Base-by-base conservation (phyloP, 2,329 filamentous ascomycete genomes). In the Aspergillus cejpii region DNA sequence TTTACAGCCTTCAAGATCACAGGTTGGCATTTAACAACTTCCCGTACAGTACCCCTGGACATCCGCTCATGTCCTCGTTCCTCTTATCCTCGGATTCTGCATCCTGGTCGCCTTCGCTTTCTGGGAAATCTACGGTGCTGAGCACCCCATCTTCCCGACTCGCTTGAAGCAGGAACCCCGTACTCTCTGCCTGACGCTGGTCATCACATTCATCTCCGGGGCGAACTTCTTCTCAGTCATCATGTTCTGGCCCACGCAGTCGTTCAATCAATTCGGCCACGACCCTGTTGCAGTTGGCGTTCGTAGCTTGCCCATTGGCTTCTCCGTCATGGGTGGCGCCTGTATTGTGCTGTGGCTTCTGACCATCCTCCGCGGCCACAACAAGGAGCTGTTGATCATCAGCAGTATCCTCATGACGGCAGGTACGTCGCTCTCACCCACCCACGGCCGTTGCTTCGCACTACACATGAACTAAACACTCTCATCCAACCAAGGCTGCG, bases 401-500 rank as follows among this genome's bases (percentile, higher is more conserved):
- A 77, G 77, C 47, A 80, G 76, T 3, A 60, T 76, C 6, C 52
- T 84, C 21, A 85, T 85, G 82, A 85, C 83, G 1, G 80, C 78
- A 15, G 79, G 73, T 70, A 48, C 36, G 64, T 44, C 14, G n/a
- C 17, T n/a, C 26, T 21, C 7, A 14, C 3, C n/a, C 21, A 6
- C 21, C 26, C 4, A n/a, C n/a, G n/a, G n/a, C n/a, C n/a, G n/a
- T n/a, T n/a, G n/a, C n/a, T n/a, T n/a, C n/a, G n/a, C n/a, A n/a
- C n/a, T n/a, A n/a, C n/a, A n/a, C n/a, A n/a, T n/a, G n/a, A n/a
- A n/a, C n/a, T n/a, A n/a, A 29, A 48, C n/a, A 1, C 15, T n/a
- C 15, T 27, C 28, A 26, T 21, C 1, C 2, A 7, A 11, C 2
- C 17, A 29, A 72, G 71, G 77, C 20, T 78, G 72, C 53, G 79